phyloP scores from a whole-genome alignment of 805 yeast genomes.

The Wickerhamiella shivajii region DNA sequence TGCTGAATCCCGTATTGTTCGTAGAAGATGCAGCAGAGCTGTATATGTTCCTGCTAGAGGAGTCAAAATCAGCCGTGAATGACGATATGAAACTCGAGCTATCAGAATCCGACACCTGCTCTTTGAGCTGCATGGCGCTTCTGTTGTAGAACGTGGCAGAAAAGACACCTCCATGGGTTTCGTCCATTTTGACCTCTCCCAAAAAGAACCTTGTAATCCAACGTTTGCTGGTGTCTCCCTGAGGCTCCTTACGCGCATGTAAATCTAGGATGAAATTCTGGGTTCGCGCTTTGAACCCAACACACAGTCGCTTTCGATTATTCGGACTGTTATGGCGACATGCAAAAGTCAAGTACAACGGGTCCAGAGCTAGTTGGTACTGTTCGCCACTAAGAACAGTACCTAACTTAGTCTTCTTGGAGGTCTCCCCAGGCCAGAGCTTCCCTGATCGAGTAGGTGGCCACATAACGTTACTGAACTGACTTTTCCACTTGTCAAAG shows the following conservation, averaged over 20 bases:
- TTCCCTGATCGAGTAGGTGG: constrained; percentile 67
- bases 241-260: constrained; percentile 40
- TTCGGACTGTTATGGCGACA: constrained; percentile 33
- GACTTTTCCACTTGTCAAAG: constrained; percentile 74
- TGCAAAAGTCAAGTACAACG: constrained; percentile 61
- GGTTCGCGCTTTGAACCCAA: constrained; percentile 58
- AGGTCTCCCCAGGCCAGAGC: constrained; percentile 37
- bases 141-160: constrained; percentile 47
- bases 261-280: constrained; percentile 45
- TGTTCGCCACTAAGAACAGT: constrained; percentile 44
- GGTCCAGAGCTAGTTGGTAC: constrained; percentile 57
- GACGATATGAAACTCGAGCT: constrained; percentile 3
- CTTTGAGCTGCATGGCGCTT: constrained; percentile 5
- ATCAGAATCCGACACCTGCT: constrained; percentile 18
- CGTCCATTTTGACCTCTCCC: constrained; percentile 55
- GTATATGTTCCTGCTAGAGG: constrained; percentile 9
- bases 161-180: constrained; percentile 54
- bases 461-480: constrained; percentile 65
- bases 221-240: constrained; percentile 25
- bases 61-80: constrained; percentile 7
- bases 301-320: constrained; percentile 30
- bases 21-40: constrained; percentile 15
- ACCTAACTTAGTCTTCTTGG: constrained; percentile 44
- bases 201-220: constrained; percentile 41
- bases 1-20: constrained; percentile 12